Evolutionary conservation across 1,284 basidiomycete genomes (phyloP), one percentile per base, ranked within the genome.

Genomic region (Apiotrichum mycotoxinovorans): DNA sequence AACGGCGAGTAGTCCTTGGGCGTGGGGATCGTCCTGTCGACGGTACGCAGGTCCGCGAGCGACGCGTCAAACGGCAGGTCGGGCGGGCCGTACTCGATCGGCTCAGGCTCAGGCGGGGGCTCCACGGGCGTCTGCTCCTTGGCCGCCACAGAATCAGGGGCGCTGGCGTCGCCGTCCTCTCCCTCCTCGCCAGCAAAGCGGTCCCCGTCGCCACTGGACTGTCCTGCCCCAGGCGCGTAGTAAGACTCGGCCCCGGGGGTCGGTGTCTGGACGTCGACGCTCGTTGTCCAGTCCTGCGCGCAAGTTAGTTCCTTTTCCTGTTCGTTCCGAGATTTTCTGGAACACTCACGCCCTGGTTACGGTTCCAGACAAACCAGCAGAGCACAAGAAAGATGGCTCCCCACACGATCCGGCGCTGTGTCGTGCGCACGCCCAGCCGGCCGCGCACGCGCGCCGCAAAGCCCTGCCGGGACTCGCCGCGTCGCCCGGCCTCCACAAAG

Each of bases 1-100:
- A 50, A 60, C 12, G 58, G 62, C 23, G 58, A 61, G 46, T 58
- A 42, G n/a, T 34, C 42, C 20, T 40, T 41, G 18, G 49, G 49
- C 26, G 20, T 51, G 17, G 49, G 46, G 33, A 48, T 37, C 12
- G 46, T 35, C 2, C 20, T 33, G 46, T 48, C 46, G 1, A 35
- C 18, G 33, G 30, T 11, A 3, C 22, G 25, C 26, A 41, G 34
- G n/a, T 33, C 11, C 4, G 26, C 25, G 18, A 30, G 26, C 17
- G 26, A 33, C 17, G 37, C 37, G 37, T 38, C 26, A 15, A 41
- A 51, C 10, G 37, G 23, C 8, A 51, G 38, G 5, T 15, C 26
- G 3, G 26, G 25, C n/a, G 38, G 49, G 10, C 47, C 25, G 12
- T 12, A 27, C 22, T 35, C 35, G 34, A 27, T 2, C 25, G 27